phyloP scores from a whole-genome alignment of 192 early-diverging fungal species.

The Podila horticola region DNA sequence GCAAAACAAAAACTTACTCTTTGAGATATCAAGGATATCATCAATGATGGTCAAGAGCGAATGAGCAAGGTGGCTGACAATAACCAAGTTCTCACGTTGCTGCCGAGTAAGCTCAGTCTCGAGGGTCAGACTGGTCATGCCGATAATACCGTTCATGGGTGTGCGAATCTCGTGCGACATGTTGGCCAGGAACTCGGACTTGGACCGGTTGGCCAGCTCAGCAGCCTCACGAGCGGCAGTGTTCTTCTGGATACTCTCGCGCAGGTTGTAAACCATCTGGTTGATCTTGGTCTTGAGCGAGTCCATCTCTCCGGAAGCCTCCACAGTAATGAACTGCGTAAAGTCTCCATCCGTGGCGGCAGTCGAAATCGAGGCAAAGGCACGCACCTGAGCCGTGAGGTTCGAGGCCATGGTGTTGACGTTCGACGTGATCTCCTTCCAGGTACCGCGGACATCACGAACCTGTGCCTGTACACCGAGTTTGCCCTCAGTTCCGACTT shows the following conservation, averaged over 20 bases:
- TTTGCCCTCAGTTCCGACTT: constrained; percentile 84
- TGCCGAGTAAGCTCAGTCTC: constrained; percentile 83
- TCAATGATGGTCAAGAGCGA: constrained; percentile 83
- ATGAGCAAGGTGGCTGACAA: constrained; percentile 77
- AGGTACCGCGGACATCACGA: constrained; percentile 74
- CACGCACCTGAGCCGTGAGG: constrained; percentile 81
- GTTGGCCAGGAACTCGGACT: constrained; percentile 75
- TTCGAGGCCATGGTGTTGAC: constrained; percentile 83
- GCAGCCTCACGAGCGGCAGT: constrained; percentile 81
- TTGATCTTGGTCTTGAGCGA: constrained; percentile 87
- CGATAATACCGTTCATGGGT: constrained; percentile 87
- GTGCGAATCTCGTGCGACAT: constrained; percentile 75
- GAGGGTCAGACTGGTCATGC: constrained; percentile 77
- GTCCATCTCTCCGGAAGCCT: constrained; percentile 88
- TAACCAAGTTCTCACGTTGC: constrained; percentile 85
- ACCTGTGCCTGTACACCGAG: constrained; percentile 83
- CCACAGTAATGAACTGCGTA: constrained; percentile 77
- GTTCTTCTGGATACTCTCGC: constrained; percentile 83
- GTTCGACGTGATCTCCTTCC: constrained; percentile 81
- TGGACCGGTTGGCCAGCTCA: constrained; percentile 84
- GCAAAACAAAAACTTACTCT: constrained; percentile 51
- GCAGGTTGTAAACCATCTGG: constrained; percentile 82
- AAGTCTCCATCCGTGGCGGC: constrained; percentile 80
- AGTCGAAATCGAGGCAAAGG: constrained; percentile 81
- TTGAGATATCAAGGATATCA: constrained; percentile 87